Base-by-base conservation (phyloP, 2,329 filamentous ascomycete species). In the Trichoderma semiorbis region DNA sequence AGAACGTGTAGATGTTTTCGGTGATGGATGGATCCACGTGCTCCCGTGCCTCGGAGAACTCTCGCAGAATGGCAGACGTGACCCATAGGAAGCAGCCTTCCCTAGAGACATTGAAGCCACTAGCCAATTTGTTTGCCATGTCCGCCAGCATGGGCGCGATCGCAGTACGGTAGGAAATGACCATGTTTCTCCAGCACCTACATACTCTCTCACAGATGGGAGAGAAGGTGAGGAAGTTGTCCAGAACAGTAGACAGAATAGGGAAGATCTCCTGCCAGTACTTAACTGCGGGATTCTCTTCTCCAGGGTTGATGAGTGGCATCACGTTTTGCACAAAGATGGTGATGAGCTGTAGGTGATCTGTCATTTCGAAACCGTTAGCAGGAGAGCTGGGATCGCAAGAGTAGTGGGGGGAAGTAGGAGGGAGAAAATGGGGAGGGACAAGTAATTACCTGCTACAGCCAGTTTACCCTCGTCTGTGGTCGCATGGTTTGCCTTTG, bases 21-120 rank as follows among this genome's bases (percentile, higher is more conserved):
- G 93, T 93, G 7, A 94, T 97, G n/a, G 88, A 85, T 65, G 91
- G 87, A 69, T 95, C 92, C 24, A 98, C 93, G 73, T 93, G 90
- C 76, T 97, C 94, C 55, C 93, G 90, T 55, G 95, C 94, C 76
- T 97, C 93, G 0, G 94, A 96, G 79, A 98, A 99, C 80, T 99
- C 96, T 72, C 96, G 92, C 34, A 99, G 88, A 74, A 99, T 97
- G 10, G 95, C 94, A 75, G 95, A 93, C 2, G 95, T 98, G 1
- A 96, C 95, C 96, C 96, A 99, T n/a, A 99, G 86, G 86, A 99
- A 99, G 80, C 95, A 98, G 14, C 96, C 96, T 82, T 99, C 95
- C 73, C 91, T 89, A 12, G 95, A 98, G 21, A 89, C 87, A 70
- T 92, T 88, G 80, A 99, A 99, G 5, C 95, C 95, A 74, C 87